Evolutionary conservation across 2,329 filamentous ascomycete species (phyloP), one percentile per base, ranked within the genome.

Genomic region (Cercospora sp.): DNA sequence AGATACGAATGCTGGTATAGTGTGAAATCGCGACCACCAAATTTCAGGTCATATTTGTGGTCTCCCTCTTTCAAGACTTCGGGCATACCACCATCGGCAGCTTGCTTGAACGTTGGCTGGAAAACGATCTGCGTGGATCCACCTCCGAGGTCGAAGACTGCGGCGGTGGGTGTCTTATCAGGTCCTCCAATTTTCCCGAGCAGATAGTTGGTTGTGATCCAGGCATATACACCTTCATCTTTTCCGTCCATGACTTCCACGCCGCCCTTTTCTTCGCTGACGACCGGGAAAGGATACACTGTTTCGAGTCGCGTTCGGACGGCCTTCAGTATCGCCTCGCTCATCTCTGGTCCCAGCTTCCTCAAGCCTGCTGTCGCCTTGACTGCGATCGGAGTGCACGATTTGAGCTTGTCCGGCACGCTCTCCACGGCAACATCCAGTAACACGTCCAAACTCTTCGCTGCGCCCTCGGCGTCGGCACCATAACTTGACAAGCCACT

Each of bases 161-260:
- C 95, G 48, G 95, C 96, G 1, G 95, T 98, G 61, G 93, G 91
- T 71, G 88, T 93, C 79, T 94, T 89, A 78, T 97, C 94, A 1
- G 93, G 92, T 10, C 92, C 91, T 68, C 95, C 95, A 80, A 99
- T 98, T 84, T 98, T 98, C 76, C 94, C 94, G 26, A 99, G 88
- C 48, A 99, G 90, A 81, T 99, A 99, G 85, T 99, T 99, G 73
- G 93, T 95, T 6, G 95, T 99, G 79, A 99, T 97, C 95, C 95
- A 99, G 63, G 95, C 96, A 78, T 97, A 99, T 31, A 99, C 94
- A 78, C 95, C 95, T 83, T 99, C 95, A 77, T 97, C 92, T 61
- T 92, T 93, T 70, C 95, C 95, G 75, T 97, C 94, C 95, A 99
- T 99, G 79, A 99, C 96, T 71, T 93, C 88, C 30, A 99, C 93